Evolutionary conservation across 2,329 filamentous ascomycete species (phyloP).

Genomic region (Xylariaceae sp.): DNA sequence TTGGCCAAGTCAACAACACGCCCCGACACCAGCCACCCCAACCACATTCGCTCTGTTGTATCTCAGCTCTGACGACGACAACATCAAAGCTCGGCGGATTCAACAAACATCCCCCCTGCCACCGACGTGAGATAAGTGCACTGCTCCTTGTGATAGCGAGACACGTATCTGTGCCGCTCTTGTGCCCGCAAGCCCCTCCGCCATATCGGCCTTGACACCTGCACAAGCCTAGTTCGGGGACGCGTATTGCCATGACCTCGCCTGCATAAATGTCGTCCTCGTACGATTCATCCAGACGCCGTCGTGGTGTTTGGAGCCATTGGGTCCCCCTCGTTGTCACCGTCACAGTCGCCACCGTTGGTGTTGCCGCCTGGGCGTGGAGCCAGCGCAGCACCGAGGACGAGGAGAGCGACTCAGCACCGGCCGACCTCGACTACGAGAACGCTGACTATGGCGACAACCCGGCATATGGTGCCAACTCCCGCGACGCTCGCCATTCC

Average conservation of each 20-base stretch:
- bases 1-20: constrained; percentile 14
- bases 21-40: constrained; percentile 22
- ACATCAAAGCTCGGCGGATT: neutral
- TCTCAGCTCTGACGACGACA: constrained; percentile 1
- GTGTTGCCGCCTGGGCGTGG: constrained; percentile 89
- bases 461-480: constrained; percentile 46
- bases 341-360: constrained; percentile 81
- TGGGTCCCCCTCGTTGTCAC: constrained; percentile 89
- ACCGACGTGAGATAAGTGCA: no score
- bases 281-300: constrained; percentile 61
- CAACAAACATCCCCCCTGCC: no score
- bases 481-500: constrained; percentile 32
- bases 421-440: constrained; percentile 49
- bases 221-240: constrained; percentile 4
- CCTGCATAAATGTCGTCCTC: constrained; percentile 55
- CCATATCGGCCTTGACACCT: no score
- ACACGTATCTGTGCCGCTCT: no score
- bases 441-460: constrained; percentile 49
- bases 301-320: constrained; percentile 68
- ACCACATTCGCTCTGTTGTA: constrained; percentile 10
- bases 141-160: no score
- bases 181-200: no score
- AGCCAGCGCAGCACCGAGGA: constrained; percentile 78
- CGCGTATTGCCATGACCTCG: constrained; percentile 37
- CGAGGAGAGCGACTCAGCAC: constrained; percentile 55